Evolutionary conservation across 345 rosid species (phyloP).

Genomic region (Pugionium cornutum): DNA sequence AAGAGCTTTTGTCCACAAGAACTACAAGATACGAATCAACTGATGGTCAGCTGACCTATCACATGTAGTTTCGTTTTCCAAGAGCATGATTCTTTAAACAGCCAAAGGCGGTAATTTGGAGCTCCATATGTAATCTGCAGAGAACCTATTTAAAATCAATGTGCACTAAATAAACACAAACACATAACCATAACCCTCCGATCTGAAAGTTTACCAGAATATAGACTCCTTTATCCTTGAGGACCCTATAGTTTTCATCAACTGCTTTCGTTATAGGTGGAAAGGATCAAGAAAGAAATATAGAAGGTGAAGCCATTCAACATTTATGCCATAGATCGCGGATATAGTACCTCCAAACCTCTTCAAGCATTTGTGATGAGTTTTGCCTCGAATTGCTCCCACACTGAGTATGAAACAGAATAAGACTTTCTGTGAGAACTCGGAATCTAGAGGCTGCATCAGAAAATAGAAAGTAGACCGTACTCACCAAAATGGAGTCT

Average conservation of each 20-base stretch:
- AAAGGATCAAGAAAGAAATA: conserved; percentile 61
- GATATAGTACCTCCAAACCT: conserved; percentile 71
- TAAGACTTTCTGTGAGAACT: conserved; percentile 11
- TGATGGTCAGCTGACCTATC: conserved; percentile 48
- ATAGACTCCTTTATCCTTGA: conserved; percentile 88
- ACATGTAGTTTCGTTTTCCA: conserved; percentile 72
- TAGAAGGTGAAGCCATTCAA: conserved; percentile 31
- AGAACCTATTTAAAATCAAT: conserved; percentile 10
- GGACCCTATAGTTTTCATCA: conserved; percentile 91
- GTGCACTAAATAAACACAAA: conserved; percentile 8
- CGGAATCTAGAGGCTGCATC: not conserved
- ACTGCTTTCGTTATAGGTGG: conserved; percentile 90
- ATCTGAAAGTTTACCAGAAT: conserved; percentile 56
- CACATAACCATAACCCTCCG: not conserved
- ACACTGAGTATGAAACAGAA: conserved; percentile 50
- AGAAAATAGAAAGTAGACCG: conserved; percentile 7
- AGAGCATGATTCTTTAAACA: conserved; percentile 54
- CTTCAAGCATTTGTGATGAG: conserved; percentile 72
- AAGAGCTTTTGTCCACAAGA: not conserved
- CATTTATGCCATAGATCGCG: not conserved
- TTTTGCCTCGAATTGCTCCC: conserved; percentile 69
- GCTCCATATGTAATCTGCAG: conserved; percentile 87
- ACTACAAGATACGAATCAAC: conserved; percentile 2
- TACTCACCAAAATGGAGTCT: conserved; percentile 85
- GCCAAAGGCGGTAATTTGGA: conserved; percentile 61